Evolutionary conservation across 257 asterid species (phyloP).

Genomic region (Solanum ossicruentum): DNA sequence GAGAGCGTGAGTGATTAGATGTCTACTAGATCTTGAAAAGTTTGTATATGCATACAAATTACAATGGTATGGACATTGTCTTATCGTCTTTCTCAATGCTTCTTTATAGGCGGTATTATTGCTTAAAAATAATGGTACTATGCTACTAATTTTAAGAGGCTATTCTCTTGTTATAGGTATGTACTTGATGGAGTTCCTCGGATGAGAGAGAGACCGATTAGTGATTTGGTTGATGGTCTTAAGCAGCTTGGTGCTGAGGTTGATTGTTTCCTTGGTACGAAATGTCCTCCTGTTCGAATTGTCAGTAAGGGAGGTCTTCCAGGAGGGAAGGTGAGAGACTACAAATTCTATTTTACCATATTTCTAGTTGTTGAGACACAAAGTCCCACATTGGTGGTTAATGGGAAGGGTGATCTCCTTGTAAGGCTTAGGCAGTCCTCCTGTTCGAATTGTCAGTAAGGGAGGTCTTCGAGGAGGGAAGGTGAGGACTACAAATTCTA

Average conservation of each 20-base stretch:
- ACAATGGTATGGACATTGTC: background rate
- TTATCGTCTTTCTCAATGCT: background rate
- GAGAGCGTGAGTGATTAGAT: background rate
- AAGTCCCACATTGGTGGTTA: too few relatives aligned
- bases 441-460: constrained; percentile 87
- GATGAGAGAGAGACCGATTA: constrained; percentile 98
- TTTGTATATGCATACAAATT: background rate
- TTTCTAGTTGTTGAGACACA: too few relatives aligned
- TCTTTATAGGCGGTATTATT: background rate
- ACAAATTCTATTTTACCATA: background rate
- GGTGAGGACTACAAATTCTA: constrained; percentile 25
- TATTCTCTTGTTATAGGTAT: constrained; percentile 23
- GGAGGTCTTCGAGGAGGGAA: constrained; percentile 98
- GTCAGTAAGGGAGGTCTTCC: constrained; percentile 96
- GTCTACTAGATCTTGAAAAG: background rate
- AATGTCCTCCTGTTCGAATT: constrained; percentile 98
- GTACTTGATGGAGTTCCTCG: constrained; percentile 98
- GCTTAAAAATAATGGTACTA: background rate
- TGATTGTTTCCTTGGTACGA: constrained; percentile 77
- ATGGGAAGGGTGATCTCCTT: too few relatives aligned
- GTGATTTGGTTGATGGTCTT: constrained; percentile 89
- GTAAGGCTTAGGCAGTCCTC: too few relatives aligned
- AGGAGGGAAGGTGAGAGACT: constrained; percentile 71
- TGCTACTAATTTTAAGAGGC: background rate
- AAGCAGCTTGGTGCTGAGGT: constrained; percentile 89